These are phyloP conservation scores for Flaveria trinervia DNA, from an alignment of 129 eudicot genomes.

Conservation along the genomic window DNA sequence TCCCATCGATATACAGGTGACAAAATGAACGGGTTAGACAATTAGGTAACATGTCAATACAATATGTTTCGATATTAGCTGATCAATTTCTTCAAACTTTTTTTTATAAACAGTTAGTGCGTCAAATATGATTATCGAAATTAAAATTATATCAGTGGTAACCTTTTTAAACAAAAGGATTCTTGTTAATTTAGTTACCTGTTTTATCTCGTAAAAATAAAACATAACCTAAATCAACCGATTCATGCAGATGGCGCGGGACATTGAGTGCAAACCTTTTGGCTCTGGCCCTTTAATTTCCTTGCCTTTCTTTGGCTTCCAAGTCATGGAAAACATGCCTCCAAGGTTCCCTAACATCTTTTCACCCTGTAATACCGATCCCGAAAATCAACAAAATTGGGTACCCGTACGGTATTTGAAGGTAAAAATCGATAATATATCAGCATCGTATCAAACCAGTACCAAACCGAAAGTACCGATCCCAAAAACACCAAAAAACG, in stretches of 20 bases:
- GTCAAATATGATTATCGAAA: neutral
- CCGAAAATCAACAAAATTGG: neutral
- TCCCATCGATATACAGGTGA: neutral
- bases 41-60: neutral
- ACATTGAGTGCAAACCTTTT: conserved; percentile 48
- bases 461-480: too few species aligned
- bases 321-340: conserved; percentile 93
- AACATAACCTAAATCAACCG: neutral
- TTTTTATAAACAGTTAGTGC: neutral
- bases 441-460: too few species aligned
- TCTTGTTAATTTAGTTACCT: neutral
- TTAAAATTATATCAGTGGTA: neutral
- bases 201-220: neutral
- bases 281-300: conserved; percentile 63
- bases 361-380: conserved; percentile 67
- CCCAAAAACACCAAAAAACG: too few species aligned
- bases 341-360: conserved; percentile 81
- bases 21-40: conserved; percentile 4
- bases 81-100: neutral
- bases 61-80: neutral
- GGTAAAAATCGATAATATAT: too few species aligned
- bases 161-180: neutral
- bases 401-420: too few species aligned
- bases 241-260: neutral
- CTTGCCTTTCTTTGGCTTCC: conserved; percentile 90